phyloP scores from a whole-genome alignment of 2,329 filamentous ascomycete genomes.

The Fusarium oligoseptatum region DNA sequence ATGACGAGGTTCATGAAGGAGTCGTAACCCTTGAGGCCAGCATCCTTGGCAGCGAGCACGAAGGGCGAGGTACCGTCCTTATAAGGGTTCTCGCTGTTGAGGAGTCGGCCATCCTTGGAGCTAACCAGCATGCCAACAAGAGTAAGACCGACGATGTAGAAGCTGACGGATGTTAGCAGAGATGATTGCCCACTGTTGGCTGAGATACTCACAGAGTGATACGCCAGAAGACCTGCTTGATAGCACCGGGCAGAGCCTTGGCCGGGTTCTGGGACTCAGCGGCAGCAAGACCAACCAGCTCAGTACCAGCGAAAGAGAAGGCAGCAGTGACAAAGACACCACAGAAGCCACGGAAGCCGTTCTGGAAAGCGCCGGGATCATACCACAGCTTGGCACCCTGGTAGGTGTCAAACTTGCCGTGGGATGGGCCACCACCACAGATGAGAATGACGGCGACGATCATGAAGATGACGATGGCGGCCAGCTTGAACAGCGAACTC shows the following conservation, averaged over 20 bases:
- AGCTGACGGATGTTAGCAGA: conserved; percentile 40
- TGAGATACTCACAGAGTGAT: conserved; percentile 55
- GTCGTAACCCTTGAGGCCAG: conserved; percentile 61
- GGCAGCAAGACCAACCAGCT: conserved; percentile 77
- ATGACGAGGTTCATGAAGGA: conserved; percentile 68
- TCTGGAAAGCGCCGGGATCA: conserved; percentile 67
- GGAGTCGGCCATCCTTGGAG: conserved; percentile 58
- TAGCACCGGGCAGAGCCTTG: conserved; percentile 80
- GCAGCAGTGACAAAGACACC: conserved; percentile 78
- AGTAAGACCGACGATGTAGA: conserved; percentile 64
- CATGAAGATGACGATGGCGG: conserved; percentile 72
- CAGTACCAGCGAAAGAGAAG: conserved; percentile 77
- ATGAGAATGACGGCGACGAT: conserved; percentile 70
- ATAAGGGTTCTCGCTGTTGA: conserved; percentile 49
- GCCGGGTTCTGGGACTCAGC: conserved; percentile 76
- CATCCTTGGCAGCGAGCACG: conserved; percentile 63
- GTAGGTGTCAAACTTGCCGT: conserved; percentile 56
- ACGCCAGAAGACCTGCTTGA: conserved; percentile 78
- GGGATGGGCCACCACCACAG: conserved; percentile 67
- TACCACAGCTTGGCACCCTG: conserved; percentile 56
- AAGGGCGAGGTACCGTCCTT: conserved; percentile 61
- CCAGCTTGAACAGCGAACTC: conserved; percentile 67
- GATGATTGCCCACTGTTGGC: background rate
- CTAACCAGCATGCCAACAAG: conserved; percentile 62
- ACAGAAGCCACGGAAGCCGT: conserved; percentile 79